Evolutionary conservation across 2,329 filamentous ascomycete genomes (phyloP), one percentile per base, ranked within the genome.

Genomic region (Epichloe typhina): DNA sequence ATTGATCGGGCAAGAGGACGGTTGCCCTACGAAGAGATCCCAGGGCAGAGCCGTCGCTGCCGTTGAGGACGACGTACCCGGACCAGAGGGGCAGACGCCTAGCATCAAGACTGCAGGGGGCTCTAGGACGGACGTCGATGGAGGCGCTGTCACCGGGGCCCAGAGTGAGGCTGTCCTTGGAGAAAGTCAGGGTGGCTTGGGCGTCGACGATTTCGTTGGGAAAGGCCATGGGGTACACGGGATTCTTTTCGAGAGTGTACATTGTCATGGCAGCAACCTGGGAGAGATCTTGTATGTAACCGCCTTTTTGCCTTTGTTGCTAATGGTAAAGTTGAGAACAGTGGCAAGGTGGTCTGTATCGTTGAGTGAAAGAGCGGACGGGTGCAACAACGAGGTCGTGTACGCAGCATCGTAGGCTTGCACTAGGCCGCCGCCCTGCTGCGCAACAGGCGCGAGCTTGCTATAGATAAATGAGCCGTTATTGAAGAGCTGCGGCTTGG

Each of bases 401-500:
- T 75, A 71, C 2, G 79, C 75, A 3, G 78, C 76, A 50, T 80
- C 75, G 55, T 75, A 75, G 2, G 77, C 79, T 57, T 81, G 76
- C 46, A 84, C 66, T 15, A 83, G 64, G 33, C 80, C 80, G 26
- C 65, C 73, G 13, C 80, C 80, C 57, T 82, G 77, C 59, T 84
- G 80, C 5, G 73, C 62, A n/a, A 80, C 75, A 0, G 80, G 77
- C 0, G 76, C 74, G 0, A 77, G 65, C 35, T 67, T 59, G 1
- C 63, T 53, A n/a, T 58, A 64, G 5, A 68, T 64, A 1, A 52
- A 51, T 0, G 52, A 56, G 11, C 69, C 69, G 36, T 71, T 65
- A 53, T 75, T 73, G 66, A 73, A 77, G 1, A 71, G 55, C 51
- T 70, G 66, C 0, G 74, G 72, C 40, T 70, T 72, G 33, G 75